Evolutionary conservation across 441 rosid genomes (phyloP), one percentile per base, ranked within the genome.

Genomic region (Euphorbia schlechtendalii): DNA sequence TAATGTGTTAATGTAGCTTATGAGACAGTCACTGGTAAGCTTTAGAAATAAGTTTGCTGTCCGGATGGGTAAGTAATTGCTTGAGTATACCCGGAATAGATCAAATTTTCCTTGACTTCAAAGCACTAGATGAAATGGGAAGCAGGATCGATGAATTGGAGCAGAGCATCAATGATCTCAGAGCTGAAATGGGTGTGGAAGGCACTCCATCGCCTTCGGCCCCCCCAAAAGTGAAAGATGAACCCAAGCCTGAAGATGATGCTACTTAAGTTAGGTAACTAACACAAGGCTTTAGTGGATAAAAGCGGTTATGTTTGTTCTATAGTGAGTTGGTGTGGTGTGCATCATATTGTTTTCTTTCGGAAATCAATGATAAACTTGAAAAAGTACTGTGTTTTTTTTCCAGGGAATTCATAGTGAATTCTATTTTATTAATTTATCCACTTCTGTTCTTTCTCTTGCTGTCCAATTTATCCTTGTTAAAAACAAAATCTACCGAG

Each of bases 61-160:
- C 32, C 32, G 24, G 21, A 54, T 22, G 60, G 15, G 32, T 49
- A 20, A 36, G n/a, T 49, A 11, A 36, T 59, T 59, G 63, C 54
- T 43, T 36, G 60, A 24, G 25, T 62, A 27, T 21, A 45, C 48
- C 45, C 51, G 51, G 27, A 11, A n/a, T 80, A 64, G 79, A 55
- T 32, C 7, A 18, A 64, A 34, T 43, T 80, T 69, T 73, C 71
- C 24, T 76, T 69, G 58, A 85, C 87, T 75, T 40, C 76, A 20
- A 59, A 27, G 69, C 77, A 86, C 90, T 86, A 15, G 90, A 88
- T 72, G 87, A 88, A 58, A 86, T 84, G 88, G 92, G 92, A 32
- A 63, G 56, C 77, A 77, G 89, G 63, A 83, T 83, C 67, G 82
- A 86, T 45, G 92, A 88, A 73, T 69, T 86, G 83, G 92, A 84